A percentile compares a stretch with the other conserved stretches of the same genome.
Evolutionary conservation across 2,329 filamentous ascomycete species (phyloP).

Genomic region (Diplodia intermedia): DNA sequence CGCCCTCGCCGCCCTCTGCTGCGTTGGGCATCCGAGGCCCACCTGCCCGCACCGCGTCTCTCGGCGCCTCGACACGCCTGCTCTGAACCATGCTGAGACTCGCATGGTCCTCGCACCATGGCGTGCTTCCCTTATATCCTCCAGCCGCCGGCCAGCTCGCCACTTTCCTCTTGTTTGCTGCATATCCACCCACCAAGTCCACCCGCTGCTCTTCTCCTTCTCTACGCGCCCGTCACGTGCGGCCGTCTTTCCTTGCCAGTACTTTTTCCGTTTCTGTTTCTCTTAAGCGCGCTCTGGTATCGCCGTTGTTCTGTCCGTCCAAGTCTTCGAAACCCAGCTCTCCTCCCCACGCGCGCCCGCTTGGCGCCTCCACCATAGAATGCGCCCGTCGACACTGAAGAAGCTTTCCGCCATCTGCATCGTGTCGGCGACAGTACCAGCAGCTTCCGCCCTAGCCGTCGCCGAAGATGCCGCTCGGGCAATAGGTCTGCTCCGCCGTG

Average conservation of each 20-base stretch:
- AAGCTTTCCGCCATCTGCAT: constrained; percentile 45
- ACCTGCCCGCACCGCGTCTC: constrained; percentile 11
- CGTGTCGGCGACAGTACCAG: constrained; percentile 38
- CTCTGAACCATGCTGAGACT: constrained; percentile 21
- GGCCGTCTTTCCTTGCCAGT: constrained; percentile 5
- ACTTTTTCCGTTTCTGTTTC: constrained; percentile 25
- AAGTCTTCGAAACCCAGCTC: neutral
- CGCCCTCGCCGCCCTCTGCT: constrained; percentile 2
- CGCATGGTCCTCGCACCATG: constrained; percentile 6
- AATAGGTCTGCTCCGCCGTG: constrained; percentile 42
- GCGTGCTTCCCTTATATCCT: constrained; percentile 21
- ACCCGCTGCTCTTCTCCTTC: constrained; percentile 24
- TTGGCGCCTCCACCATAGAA: constrained; percentile 34
- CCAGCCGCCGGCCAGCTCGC: constrained; percentile 21
- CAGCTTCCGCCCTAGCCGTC: constrained; percentile 36
- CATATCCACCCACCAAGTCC: constrained; percentile 14
- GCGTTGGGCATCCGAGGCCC: constrained; percentile 26
- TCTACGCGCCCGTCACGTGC: constrained; percentile 22
- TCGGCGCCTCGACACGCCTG: constrained; percentile 25
- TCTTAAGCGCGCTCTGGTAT: constrained; percentile 13
- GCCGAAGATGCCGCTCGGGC: constrained; percentile 36
- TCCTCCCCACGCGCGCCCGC: constrained; percentile 9
- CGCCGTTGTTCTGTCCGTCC: constrained; percentile 1
- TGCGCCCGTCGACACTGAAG: constrained; percentile 44
- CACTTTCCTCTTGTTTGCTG: constrained; percentile 21